Evolutionary conservation across 2,329 filamentous ascomycete genomes (phyloP).

Genomic region (Coleophoma eucalyptorum): DNA sequence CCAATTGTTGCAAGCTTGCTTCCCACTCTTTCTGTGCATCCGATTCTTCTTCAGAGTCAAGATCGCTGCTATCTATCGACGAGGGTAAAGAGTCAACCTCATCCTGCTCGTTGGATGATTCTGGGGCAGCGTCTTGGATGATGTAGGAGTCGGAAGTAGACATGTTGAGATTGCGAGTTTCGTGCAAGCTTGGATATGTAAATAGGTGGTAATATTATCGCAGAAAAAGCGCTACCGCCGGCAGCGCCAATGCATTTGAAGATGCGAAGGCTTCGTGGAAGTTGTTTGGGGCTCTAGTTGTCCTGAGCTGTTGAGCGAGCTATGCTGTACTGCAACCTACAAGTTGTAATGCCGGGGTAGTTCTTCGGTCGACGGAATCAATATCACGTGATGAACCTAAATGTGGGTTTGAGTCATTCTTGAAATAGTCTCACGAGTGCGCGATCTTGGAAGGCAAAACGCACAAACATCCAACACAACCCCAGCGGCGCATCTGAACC

Average conservation of each 20-base stretch:
- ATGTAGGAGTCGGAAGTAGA: conserved; percentile 24
- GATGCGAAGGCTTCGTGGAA: conserved; percentile 1
- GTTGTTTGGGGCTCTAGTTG: neutral
- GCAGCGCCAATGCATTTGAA: conserved; percentile 20
- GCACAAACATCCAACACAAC: conserved; percentile 2
- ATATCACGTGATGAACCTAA: conserved; percentile 6
- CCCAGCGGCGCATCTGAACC: neutral
- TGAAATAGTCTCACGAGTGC: conserved; percentile 4
- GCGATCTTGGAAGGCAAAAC: conserved; percentile 2
- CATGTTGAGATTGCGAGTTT: conserved; percentile 13
- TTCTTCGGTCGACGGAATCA: neutral
- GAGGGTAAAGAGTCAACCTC: conserved; percentile 64
- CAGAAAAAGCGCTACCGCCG: conserved; percentile 22
- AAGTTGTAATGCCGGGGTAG: neutral
- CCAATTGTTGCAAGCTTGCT: conserved; percentile 87
- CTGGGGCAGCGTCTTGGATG: conserved; percentile 34
- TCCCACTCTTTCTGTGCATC: conserved; percentile 96
- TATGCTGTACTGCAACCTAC: neutral
- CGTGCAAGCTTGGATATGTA: neutral
- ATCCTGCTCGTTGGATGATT: conserved; percentile 51
- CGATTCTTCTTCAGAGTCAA: conserved; percentile 58
- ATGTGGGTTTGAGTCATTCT: conserved; percentile 5
- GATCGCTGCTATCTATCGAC: conserved; percentile 46
- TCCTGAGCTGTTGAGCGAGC: neutral
- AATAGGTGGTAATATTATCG: conserved; percentile 2